Conservation (phyloP, 2,329 filamentous ascomycete genomes). For the Diaporthe sp. region DNA sequence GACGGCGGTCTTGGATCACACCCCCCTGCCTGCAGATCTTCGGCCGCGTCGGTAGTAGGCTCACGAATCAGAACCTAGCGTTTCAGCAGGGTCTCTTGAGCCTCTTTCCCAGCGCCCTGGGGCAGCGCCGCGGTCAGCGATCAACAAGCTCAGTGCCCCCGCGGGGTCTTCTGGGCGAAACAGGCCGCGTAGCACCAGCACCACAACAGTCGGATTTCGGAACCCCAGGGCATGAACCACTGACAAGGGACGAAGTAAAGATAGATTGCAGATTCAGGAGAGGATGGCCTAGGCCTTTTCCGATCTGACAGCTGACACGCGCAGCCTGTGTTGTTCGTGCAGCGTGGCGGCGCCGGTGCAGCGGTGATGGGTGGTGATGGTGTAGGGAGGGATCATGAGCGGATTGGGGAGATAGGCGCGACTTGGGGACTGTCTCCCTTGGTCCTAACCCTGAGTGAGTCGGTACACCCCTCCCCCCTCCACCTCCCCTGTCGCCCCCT, state of each 20-base stretch:
- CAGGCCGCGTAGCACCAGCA: conserved; percentile 26
- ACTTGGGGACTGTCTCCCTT: neutral
- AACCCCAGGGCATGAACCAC: conserved; percentile 5
- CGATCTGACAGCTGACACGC: conserved; percentile 19
- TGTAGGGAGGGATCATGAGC: neutral
- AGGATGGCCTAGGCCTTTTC: neutral
- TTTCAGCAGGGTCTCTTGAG: conserved; percentile 34
- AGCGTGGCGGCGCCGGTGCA: neutral
- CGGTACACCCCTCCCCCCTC: neutral
- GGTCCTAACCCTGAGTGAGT: neutral
- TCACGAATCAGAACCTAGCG: conserved; percentile 30
- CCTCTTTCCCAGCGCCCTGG: conserved; percentile 23
- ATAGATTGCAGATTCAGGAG: conserved; percentile 14
- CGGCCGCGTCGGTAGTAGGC: conserved; percentile 8
- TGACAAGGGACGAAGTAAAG: conserved; percentile 28
- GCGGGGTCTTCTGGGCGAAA: conserved; percentile 28
- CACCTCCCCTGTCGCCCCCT: neutral
- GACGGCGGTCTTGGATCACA: neutral
- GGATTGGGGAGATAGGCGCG: conserved; percentile 11
- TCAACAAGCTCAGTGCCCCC: conserved; percentile 19
- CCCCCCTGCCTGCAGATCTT: conserved; percentile 31
- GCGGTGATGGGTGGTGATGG: neutral
- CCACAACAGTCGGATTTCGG: conserved; percentile 31
- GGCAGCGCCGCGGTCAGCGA: neutral
- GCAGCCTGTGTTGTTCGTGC: neutral